Conservation (phyloP, 768 basidiomycete species). For the Lactifluus piperatus region DNA sequence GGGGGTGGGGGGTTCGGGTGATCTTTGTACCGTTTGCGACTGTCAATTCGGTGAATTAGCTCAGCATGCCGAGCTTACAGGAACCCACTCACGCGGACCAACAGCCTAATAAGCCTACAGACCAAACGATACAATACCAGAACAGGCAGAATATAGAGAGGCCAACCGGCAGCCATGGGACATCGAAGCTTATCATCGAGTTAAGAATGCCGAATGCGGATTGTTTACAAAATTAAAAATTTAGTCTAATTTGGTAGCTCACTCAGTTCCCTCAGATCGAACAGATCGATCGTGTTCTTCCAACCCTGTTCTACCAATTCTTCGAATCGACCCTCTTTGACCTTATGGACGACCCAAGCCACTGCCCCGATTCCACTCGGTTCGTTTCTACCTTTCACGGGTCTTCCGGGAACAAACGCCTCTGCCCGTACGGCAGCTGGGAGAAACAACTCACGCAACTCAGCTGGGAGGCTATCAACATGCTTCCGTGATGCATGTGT, state of each 20-base stretch:
- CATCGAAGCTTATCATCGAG: not conserved
- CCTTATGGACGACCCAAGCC: constrained; percentile 57
- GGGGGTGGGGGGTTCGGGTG: constrained; percentile 51
- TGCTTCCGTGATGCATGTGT: constrained; percentile 52
- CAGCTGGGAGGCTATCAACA: constrained; percentile 38
- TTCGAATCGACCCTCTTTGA: constrained; percentile 43
- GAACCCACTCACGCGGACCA: constrained; percentile 22
- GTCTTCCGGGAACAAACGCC: constrained; percentile 45
- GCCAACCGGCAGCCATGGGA: not conserved
- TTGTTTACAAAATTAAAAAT: too few relatives aligned
- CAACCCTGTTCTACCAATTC: constrained; percentile 48
- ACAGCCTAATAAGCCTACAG: constrained; percentile 26
- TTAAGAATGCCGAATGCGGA: too few relatives aligned
- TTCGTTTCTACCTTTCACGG: constrained; percentile 75
- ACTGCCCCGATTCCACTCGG: constrained; percentile 57
- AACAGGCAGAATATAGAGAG: constrained; percentile 19
- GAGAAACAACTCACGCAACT: constrained; percentile 41
- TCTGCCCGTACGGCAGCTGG: constrained; percentile 47
- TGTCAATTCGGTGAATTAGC: constrained; percentile 26
- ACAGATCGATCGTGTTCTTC: constrained; percentile 55
- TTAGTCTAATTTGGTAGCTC: not conserved
- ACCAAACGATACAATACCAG: constrained; percentile 39
- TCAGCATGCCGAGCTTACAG: not conserved
- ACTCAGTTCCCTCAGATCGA: constrained; percentile 31
- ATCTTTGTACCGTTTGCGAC: constrained; percentile 66